Conservation (phyloP, 2,329 filamentous ascomycete species). For the Laburnicola sp. region DNA sequence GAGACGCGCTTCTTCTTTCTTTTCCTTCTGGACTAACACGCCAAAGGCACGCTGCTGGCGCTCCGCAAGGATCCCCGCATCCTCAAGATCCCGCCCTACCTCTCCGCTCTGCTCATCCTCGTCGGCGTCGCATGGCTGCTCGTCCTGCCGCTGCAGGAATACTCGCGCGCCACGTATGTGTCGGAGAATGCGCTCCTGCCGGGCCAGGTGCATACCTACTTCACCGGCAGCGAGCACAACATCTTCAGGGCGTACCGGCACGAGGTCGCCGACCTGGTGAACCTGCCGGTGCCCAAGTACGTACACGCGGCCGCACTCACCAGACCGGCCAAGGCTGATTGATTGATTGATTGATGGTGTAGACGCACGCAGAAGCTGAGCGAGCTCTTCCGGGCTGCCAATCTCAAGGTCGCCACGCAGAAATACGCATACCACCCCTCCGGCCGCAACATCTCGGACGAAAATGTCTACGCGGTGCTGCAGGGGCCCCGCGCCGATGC, state of each 20-base stretch:
- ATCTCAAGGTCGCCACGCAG: slow-evolving; percentile 85
- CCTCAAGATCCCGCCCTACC: slow-evolving; percentile 80
- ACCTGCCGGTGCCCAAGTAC: slow-evolving; percentile 46
- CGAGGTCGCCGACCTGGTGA: slow-evolving; percentile 70
- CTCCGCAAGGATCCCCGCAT: slow-evolving; percentile 80
- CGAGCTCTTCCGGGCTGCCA: slow-evolving; percentile 73
- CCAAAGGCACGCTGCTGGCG: slow-evolving; percentile 61
- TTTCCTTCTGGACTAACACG: slow-evolving; percentile 18
- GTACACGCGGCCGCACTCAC: slow-evolving; percentile 5
- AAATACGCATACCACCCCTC: slow-evolving; percentile 83
- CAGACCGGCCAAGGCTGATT: slow-evolving; percentile 10
- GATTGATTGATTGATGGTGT: slow-evolving; percentile 40
- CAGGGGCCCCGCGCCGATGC: slow-evolving; percentile 94
- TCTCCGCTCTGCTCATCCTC: slow-evolving; percentile 81
- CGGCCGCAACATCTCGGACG: slow-evolving; percentile 72
- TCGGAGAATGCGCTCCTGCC: slow-evolving; percentile 96
- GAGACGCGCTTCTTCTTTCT: slow-evolving; percentile 11
- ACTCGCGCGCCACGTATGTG: slow-evolving; percentile 91
- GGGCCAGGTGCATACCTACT: slow-evolving; percentile 97
- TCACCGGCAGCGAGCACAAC: slow-evolving; percentile 93
- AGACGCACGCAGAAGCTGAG: slow-evolving; percentile 69
- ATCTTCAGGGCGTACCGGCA: slow-evolving; percentile 87
- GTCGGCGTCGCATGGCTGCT: slow-evolving; percentile 89
- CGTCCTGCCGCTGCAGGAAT: slow-evolving; percentile 83
- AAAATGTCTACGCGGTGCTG: slow-evolving; percentile 92